These are phyloP conservation scores for Lentinula sp. DNA, from an alignment of 768 basidiomycete genomes.

Conservation along the genomic window DNA sequence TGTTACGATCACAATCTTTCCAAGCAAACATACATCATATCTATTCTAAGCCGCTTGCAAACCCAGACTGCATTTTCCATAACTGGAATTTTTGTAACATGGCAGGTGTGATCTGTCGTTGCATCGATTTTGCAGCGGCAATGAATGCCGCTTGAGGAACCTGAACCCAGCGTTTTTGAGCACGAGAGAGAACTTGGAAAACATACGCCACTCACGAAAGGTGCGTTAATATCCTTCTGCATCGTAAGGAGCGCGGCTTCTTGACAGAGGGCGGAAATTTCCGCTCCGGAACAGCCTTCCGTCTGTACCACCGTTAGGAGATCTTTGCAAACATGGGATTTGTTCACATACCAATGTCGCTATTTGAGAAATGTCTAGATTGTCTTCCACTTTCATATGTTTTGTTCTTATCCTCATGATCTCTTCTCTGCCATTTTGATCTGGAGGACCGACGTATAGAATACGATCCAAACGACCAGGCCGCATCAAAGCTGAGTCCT, in stretches of 20 bases:
- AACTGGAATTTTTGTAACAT: constrained; percentile 65
- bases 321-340: not conserved
- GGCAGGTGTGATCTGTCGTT: constrained; percentile 79
- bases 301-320: constrained; percentile 44
- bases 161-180: constrained; percentile 31
- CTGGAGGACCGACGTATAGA: constrained; percentile 91
- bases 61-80: constrained; percentile 40
- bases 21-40: not conserved
- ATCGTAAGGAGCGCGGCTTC: constrained; percentile 93
- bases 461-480: constrained; percentile 94
- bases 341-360: constrained; percentile 52
- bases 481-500: constrained; percentile 95
- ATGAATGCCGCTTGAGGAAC: constrained; percentile 71
- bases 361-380: constrained; percentile 59
- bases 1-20: too few relatives aligned
- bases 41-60: not conserved
- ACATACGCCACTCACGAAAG: constrained; percentile 46
- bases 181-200: not conserved
- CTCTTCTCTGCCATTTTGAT: constrained; percentile 70
- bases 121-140: constrained; percentile 62
- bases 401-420: constrained; percentile 75
- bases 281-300: constrained; percentile 94
- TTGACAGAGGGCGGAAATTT: constrained; percentile 87
- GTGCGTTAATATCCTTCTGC: constrained; percentile 77
- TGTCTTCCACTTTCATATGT: constrained; percentile 76